phyloP scores from a whole-genome alignment of 176 grass and related monocot species.

The Raddia guianensis region DNA sequence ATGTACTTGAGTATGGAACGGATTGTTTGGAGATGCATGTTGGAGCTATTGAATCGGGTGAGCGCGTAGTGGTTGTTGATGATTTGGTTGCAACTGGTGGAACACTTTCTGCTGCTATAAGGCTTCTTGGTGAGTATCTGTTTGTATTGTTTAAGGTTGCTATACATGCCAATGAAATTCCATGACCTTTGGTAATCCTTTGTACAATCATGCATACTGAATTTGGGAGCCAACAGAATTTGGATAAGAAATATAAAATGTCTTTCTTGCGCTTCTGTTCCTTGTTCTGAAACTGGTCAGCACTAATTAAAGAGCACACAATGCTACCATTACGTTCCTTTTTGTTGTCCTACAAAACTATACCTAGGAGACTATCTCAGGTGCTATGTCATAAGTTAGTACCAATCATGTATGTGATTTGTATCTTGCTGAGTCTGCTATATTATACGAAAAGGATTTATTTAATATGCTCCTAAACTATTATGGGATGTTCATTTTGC shows the following conservation, averaged over 20 bases:
- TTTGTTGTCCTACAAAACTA: constrained; percentile 12
- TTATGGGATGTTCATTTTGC: too few relatives aligned
- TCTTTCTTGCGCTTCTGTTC: neutral
- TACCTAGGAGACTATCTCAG: neutral
- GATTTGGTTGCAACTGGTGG: constrained; percentile 93
- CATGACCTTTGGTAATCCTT: neutral
- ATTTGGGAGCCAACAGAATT: neutral
- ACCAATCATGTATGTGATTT: neutral
- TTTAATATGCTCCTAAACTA: too few relatives aligned
- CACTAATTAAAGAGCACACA: neutral
- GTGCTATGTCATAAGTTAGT: neutral
- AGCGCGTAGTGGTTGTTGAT: constrained; percentile 72
- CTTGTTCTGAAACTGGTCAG: neutral
- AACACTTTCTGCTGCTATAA: constrained; percentile 89
- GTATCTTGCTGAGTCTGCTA: neutral
- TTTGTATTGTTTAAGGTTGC: constrained; percentile 23
- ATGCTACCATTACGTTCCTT: neutral
- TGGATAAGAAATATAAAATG: neutral
- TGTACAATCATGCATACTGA: neutral
- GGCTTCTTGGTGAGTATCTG: constrained; percentile 68
- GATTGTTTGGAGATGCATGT: constrained; percentile 98
- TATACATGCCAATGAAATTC: neutral
- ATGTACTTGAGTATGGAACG: constrained; percentile 84
- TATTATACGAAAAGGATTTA: neutral
- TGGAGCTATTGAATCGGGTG: constrained; percentile 58